Percentiles rank a stretch among this genome's conserved stretches.
Evolutionary conservation across 495 filamentous ascomycete genomes (phyloP).

Genomic region (Daldinia concentrica): DNA sequence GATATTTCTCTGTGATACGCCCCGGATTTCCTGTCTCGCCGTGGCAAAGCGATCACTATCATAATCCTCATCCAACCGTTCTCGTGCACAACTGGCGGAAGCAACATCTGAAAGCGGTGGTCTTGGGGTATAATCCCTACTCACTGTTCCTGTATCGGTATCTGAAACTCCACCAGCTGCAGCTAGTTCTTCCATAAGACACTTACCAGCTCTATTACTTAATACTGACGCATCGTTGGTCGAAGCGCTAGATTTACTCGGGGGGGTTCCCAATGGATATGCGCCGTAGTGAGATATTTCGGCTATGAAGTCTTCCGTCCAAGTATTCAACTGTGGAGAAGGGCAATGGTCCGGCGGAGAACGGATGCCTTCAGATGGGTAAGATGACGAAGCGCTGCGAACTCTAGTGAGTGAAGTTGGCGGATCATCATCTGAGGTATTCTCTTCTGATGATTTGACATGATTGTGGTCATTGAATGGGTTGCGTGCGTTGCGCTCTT

Average conservation of each 20-base stretch:
- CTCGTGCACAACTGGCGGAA: slow-evolving; percentile 4
- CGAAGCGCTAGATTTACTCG: slow-evolving; percentile 8
- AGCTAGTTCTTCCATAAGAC: slow-evolving; percentile 37
- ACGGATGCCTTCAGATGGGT: slow-evolving; percentile 47
- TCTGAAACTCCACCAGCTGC: slow-evolving; percentile 29
- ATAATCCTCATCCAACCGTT: neutral
- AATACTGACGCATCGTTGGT: slow-evolving; percentile 6
- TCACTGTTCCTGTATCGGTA: slow-evolving; percentile 33
- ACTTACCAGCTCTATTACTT: slow-evolving; percentile 15
- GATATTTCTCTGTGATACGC: neutral
- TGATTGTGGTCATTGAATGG: neutral
- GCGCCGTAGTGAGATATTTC: slow-evolving; percentile 27
- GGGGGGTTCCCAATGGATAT: slow-evolving; percentile 12
- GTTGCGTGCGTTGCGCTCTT: neutral
- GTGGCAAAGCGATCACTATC: neutral
- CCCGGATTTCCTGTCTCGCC: neutral
- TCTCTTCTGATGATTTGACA: neutral
- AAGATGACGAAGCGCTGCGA: slow-evolving; percentile 42
- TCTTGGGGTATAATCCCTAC: slow-evolving; percentile 17
- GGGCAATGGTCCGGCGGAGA: slow-evolving; percentile 22
- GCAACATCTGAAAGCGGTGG: slow-evolving; percentile 22
- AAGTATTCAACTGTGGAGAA: slow-evolving; percentile 36
- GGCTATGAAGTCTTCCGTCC: slow-evolving; percentile 21
- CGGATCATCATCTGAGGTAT: neutral
- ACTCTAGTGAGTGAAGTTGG: slow-evolving; percentile 7